Evolutionary conservation across 495 filamentous ascomycete species (phyloP).

Genomic region (Letharia columbiana): DNA sequence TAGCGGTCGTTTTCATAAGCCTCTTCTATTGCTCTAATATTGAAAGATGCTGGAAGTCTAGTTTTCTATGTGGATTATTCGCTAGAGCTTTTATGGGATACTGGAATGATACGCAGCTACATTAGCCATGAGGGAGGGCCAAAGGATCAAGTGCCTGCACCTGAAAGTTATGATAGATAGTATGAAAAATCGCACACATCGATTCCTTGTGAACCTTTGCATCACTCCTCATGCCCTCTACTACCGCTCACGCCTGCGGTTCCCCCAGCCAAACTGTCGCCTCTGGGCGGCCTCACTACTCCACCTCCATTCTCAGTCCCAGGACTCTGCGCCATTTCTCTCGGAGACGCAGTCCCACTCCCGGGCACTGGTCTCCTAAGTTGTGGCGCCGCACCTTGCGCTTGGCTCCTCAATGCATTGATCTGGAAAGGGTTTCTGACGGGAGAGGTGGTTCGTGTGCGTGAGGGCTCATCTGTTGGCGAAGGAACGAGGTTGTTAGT

Average conservation of each 20-base stretch:
- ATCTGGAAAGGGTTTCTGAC: constrained; percentile 22
- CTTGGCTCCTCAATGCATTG: constrained; percentile 21
- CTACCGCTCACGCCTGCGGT: neutral
- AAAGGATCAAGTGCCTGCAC: constrained; percentile 3
- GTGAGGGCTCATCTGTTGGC: constrained; percentile 12
- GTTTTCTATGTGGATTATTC: neutral
- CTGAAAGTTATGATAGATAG: neutral
- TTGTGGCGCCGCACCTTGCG: constrained; percentile 19
- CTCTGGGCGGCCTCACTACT: constrained; percentile 16
- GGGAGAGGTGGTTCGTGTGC: constrained; percentile 11
- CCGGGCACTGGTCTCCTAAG: constrained; percentile 19
- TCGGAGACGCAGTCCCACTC: constrained; percentile 17
- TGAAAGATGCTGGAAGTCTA: neutral
- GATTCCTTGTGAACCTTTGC: neutral
- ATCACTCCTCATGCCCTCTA: neutral
- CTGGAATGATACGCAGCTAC: neutral
- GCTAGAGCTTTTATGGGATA: neutral
- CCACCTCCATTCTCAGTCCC: neutral
- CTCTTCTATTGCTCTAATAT: neutral
- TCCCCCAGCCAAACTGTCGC: constrained; percentile 16
- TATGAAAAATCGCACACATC: neutral
- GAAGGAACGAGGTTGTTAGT: constrained; percentile 1
- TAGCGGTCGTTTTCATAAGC: neutral
- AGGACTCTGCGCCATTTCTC: constrained; percentile 6
- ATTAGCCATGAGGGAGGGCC: neutral